Evolutionary conservation across 179 eudicot species (phyloP).

Genomic region (Beta macrorhiza): DNA sequence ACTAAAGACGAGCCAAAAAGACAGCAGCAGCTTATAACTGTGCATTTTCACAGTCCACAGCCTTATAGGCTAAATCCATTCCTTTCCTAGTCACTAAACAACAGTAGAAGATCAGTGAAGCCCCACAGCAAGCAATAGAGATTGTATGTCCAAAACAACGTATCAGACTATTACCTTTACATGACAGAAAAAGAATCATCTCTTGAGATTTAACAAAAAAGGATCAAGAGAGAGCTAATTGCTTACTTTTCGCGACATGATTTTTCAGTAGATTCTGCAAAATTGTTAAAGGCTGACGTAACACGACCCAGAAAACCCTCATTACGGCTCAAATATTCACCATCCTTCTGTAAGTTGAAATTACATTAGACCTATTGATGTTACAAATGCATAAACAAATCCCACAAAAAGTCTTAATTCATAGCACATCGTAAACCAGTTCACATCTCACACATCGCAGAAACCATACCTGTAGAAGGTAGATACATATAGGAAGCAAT

Average conservation of each 20-base stretch:
- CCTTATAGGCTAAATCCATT: not conserved
- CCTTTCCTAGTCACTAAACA: not conserved
- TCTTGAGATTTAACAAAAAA: not conserved
- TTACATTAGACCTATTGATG: not conserved
- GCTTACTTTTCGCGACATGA: conserved; percentile 82
- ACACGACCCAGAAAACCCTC: conserved; percentile 73
- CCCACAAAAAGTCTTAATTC: not conserved
- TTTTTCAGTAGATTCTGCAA: conserved; percentile 90
- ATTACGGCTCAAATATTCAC: conserved; percentile 83
- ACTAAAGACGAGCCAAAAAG: not conserved
- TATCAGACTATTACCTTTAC: conserved; percentile 3
- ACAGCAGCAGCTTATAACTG: not conserved
- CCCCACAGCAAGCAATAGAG: not conserved
- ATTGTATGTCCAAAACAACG: not conserved
- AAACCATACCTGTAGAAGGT: conserved; percentile 74
- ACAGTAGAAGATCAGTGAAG: not conserved
- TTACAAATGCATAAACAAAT: not conserved
- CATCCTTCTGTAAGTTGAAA: conserved; percentile 70
- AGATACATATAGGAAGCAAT: conserved; percentile 85
- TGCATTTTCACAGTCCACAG: not conserved
- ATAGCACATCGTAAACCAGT: not conserved
- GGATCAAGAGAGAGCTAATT: not conserved
- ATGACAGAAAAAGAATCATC: not conserved
- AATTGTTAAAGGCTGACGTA: conserved; percentile 78
- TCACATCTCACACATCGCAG: conserved; percentile 8